Evolutionary conservation across 768 basidiomycete species (phyloP).

Genomic region (Rhodotorula graminis): DNA sequence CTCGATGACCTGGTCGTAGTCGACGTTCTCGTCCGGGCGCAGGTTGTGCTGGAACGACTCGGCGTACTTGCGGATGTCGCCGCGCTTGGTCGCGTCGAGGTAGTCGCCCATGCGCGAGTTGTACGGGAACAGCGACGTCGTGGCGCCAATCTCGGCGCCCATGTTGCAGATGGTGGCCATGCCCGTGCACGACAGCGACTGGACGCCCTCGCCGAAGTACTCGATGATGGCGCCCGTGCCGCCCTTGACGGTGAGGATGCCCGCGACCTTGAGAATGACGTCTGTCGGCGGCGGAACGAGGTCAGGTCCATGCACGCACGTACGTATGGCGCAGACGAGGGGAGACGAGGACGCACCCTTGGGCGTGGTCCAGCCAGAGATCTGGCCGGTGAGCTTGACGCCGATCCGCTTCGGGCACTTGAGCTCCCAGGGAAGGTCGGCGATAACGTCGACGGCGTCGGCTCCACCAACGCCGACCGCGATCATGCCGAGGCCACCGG

Average conservation of each 20-base stretch:
- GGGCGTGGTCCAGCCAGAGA: slow-evolving; percentile 93
- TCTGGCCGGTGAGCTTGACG: slow-evolving; percentile 91
- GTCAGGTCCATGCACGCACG: no score
- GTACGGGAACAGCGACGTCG: slow-evolving; percentile 98
- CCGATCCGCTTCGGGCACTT: slow-evolving; percentile 99
- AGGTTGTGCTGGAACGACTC: slow-evolving; percentile 84
- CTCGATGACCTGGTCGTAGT: slow-evolving; percentile 90
- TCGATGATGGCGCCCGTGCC: slow-evolving; percentile 98
- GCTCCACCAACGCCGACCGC: slow-evolving; percentile 99
- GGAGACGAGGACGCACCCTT: slow-evolving; percentile 61
- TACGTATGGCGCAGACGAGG: no score
- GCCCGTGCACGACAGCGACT: slow-evolving; percentile 93
- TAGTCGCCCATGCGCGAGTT: slow-evolving; percentile 91
- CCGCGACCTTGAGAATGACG: slow-evolving; percentile 97
- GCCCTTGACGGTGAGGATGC: slow-evolving; percentile 98
- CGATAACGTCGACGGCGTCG: slow-evolving; percentile 99
- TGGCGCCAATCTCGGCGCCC: slow-evolving; percentile 99
- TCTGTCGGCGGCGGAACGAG: slow-evolving; percentile 55
- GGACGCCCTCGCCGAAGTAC: slow-evolving; percentile 89
- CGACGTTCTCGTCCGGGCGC: slow-evolving; percentile 74
- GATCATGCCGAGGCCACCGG: slow-evolving; percentile 98
- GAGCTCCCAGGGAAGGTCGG: slow-evolving; percentile 94
- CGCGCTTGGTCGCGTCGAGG: slow-evolving; percentile 88
- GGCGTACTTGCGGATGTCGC: slow-evolving; percentile 80
- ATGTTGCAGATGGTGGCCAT: slow-evolving; percentile 99